Conservation (phyloP, 2,329 filamentous ascomycete genomes). For the Endoconidiophora polonica region DNA sequence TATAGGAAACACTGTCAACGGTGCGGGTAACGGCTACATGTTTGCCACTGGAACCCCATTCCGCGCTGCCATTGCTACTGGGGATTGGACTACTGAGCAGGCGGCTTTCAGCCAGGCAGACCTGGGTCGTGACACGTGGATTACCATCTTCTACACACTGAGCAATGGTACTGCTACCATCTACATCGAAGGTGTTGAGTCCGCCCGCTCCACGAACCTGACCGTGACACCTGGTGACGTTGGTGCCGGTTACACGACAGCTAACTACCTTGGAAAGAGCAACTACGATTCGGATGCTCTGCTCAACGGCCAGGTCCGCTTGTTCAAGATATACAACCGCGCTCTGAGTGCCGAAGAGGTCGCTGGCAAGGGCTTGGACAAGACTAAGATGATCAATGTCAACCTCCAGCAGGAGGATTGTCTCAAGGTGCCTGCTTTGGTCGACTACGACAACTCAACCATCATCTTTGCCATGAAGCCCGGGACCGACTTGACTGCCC, state of each 20-base stretch:
- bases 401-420: constrained; percentile 11
- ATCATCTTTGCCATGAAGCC: constrained; percentile 15
- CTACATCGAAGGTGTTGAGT: constrained; percentile 22
- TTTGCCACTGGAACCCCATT: constrained; percentile 16
- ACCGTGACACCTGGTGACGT: constrained; percentile 13
- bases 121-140: constrained; percentile 15
- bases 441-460: constrained; percentile 12
- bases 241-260: constrained; percentile 15
- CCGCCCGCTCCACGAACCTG: constrained; percentile 1
- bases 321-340: constrained; percentile 16
- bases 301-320: constrained; percentile 15
- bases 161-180: constrained; percentile 15
- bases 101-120: constrained; percentile 12
- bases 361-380: constrained; percentile 7
- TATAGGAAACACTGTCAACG: constrained; percentile 15
- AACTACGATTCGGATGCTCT: constrained; percentile 15
- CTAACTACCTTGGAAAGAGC: constrained; percentile 16
- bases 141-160: constrained; percentile 15
- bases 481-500: constrained; percentile 13
- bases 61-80: constrained; percentile 15
- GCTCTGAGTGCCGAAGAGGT: constrained; percentile 15
- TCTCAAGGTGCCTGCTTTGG: constrained; percentile 14
- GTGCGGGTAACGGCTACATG: constrained; percentile 16
- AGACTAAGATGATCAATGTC: constrained; percentile 11
- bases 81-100: constrained; percentile 15